Conservation (phyloP, 108 stramenopile genomes). For the Aureococcus anophagefferens region DNA sequence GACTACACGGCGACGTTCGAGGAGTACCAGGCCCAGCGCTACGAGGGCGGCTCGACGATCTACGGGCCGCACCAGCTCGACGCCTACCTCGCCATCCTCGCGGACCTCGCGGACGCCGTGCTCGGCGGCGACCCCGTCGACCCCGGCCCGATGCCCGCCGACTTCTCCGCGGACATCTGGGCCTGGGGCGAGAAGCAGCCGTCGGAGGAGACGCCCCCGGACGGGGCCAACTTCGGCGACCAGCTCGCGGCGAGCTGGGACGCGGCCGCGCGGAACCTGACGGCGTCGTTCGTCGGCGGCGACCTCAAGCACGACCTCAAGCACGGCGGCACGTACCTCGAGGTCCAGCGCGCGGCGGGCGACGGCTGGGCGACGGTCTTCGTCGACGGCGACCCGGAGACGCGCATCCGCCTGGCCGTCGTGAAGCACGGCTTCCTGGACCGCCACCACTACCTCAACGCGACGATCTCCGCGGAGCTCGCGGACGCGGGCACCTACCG, state of each 20-base stretch:
- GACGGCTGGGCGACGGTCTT: slow-evolving; percentile 25
- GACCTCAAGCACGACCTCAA: slow-evolving; percentile 11
- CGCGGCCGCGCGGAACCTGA: no score
- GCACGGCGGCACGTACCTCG: no score
- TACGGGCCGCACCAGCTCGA: slow-evolving; percentile 49
- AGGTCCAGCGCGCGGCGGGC: background rate
- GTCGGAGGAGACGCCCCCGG: slow-evolving; percentile 30
- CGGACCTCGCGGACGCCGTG: slow-evolving; percentile 31
- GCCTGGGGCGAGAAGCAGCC: slow-evolving; percentile 31
- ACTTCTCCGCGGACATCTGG: slow-evolving; percentile 29
- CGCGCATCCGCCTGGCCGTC: slow-evolving; percentile 33
- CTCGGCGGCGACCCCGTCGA: slow-evolving; percentile 11
- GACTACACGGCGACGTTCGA: slow-evolving; percentile 52
- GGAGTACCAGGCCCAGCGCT: slow-evolving; percentile 53
- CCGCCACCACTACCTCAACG: slow-evolving; percentile 5
- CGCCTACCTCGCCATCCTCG: slow-evolving; percentile 46
- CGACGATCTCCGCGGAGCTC: background rate
- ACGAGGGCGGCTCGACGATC: slow-evolving; percentile 52
- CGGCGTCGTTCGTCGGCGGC: slow-evolving; percentile 39
- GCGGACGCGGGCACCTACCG: slow-evolving; percentile 7
- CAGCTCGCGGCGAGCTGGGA: slow-evolving; percentile 25
- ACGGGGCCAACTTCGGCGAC: slow-evolving; percentile 28
- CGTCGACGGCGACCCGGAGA: slow-evolving; percentile 48
- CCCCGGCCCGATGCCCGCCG: slow-evolving; percentile 23
- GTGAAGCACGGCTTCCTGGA: slow-evolving; percentile 12